Conservation (phyloP, 139 green algal species). For the Chlorella sorokiniana region DNA sequence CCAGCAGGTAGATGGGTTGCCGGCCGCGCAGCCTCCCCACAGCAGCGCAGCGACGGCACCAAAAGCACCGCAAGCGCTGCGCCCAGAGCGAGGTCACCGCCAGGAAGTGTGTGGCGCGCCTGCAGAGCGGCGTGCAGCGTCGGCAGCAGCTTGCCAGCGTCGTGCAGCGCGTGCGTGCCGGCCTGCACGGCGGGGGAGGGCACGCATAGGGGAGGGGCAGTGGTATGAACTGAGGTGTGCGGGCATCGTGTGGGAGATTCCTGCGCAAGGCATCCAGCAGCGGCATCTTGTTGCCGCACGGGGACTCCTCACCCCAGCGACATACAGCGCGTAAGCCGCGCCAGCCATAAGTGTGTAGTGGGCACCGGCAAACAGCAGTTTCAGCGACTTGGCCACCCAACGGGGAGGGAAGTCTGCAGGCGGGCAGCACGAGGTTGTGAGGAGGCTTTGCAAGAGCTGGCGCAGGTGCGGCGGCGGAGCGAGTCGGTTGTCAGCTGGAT, state of each 20-base stretch:
- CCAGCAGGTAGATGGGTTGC: conserved; percentile 70
- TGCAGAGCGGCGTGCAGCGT: not conserved
- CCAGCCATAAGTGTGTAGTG: not conserved
- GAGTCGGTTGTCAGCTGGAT: not conserved
- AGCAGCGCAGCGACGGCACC: not conserved
- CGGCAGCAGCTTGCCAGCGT: not conserved
- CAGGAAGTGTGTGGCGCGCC: not conserved
- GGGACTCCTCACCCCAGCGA: not conserved
- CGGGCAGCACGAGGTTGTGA: too few relatives aligned
- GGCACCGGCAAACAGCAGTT: not conserved
- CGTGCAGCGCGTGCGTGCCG: not conserved
- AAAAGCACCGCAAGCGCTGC: not conserved
- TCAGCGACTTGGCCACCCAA: not conserved
- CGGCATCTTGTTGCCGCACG: too few relatives aligned
- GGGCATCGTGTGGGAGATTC: too few relatives aligned
- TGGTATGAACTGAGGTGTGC: too few relatives aligned
- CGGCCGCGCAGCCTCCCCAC: not conserved
- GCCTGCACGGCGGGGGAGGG: not conserved
- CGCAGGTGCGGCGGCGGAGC: not conserved
- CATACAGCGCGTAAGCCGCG: not conserved
- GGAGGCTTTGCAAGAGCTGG: not conserved
- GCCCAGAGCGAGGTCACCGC: not conserved
- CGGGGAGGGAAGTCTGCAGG: conserved; percentile 17
- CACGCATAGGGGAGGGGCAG: too few relatives aligned
- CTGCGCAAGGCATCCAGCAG: too few relatives aligned